Evolutionary conservation across 2,329 filamentous ascomycete genomes (phyloP).

Genomic region (Zopfia rhizophila): DNA sequence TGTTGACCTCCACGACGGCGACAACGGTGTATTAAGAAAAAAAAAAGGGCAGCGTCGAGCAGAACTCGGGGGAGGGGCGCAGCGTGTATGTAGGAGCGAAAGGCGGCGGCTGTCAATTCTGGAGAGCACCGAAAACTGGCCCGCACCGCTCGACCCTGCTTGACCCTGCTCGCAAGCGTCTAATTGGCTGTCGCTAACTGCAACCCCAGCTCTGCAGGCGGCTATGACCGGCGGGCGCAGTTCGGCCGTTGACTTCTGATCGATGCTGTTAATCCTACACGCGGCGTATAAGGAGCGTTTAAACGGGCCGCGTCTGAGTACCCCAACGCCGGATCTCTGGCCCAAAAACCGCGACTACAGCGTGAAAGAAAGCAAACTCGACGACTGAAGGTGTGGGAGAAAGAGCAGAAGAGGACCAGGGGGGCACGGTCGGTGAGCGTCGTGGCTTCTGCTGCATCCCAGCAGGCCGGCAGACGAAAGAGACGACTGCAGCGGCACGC

Average conservation of each 20-base stretch:
- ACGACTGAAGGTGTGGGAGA: slow-evolving; percentile 37
- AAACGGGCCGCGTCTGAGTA: slow-evolving; percentile 8
- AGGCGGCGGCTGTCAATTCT: slow-evolving; percentile 44
- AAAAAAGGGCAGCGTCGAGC: slow-evolving; percentile 21
- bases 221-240: slow-evolving; percentile 8
- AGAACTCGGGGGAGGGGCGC: slow-evolving; percentile 36
- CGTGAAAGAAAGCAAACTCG: slow-evolving; percentile 33
- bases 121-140: slow-evolving; percentile 29
- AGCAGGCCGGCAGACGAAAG: slow-evolving; percentile 34
- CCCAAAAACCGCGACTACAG: slow-evolving; percentile 44
- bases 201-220: slow-evolving; percentile 15
- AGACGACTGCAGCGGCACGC: slow-evolving; percentile 8
- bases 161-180: slow-evolving; percentile 6
- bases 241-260: neutral
- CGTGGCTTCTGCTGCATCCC: slow-evolving; percentile 33
- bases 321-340: slow-evolving; percentile 40
- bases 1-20: slow-evolving; percentile 39
- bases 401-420: slow-evolving; percentile 25
- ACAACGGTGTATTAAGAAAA: slow-evolving; percentile 43
- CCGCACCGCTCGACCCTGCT: slow-evolving; percentile 19
- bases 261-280: neutral
- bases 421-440: slow-evolving; percentile 23
- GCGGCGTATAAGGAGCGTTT: neutral
- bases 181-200: slow-evolving; percentile 22
- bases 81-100: slow-evolving; percentile 37